Evolutionary conservation across 768 basidiomycete genomes (phyloP), one percentile per base, ranked within the genome.

Genomic region (Brasilioporus rufonigricans): DNA sequence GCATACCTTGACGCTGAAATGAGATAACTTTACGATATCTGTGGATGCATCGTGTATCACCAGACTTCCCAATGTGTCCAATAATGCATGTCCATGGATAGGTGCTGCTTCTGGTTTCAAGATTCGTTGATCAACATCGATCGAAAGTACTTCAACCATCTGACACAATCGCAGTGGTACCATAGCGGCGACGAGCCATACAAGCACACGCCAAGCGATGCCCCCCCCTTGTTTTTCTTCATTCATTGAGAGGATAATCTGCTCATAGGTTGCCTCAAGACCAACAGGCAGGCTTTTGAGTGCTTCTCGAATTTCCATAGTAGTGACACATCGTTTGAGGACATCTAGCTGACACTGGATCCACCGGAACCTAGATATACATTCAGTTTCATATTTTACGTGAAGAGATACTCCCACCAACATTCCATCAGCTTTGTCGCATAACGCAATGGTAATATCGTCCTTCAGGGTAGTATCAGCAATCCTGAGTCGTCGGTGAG

Each of bases 261-360:
- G 36, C 1, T 52, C 23, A 19, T 61, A 61, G 1, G 60, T 58
- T 0, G 23, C 46, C 10, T 61, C 33, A 4, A 62, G 53, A 7
- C 29, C 53, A 3, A 1, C 27, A 2, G 61, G 60, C 23, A 62
- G 61, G 36, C 44, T 48, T 5, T 32, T 13, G 0, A 62, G 47
- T 19, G 48, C 51, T 23, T 44, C 39, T 5, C 50, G 44, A n/a
- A 62, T 40, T 19, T 47, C 16, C n/a, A 16, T 35, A 3, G 32
- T 1, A 16, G 59, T 55, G 3, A 50, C 21, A 31, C 60, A 62
- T 47, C 19, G 21, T n/a, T 58, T 58, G 11, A 62, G 44, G 0
- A n/a, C 14, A 21, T 39, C 26, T 9, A 62, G 50, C 35, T 62
- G 61, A 32, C 61, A 62, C n/a, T 61, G 53, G 0, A 62, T 45